Percentiles rank a stretch among this genome's conserved stretches.
Evolutionary conservation across 495 filamentous ascomycete species (phyloP).

Genomic region (Cenococcum geophilum): DNA sequence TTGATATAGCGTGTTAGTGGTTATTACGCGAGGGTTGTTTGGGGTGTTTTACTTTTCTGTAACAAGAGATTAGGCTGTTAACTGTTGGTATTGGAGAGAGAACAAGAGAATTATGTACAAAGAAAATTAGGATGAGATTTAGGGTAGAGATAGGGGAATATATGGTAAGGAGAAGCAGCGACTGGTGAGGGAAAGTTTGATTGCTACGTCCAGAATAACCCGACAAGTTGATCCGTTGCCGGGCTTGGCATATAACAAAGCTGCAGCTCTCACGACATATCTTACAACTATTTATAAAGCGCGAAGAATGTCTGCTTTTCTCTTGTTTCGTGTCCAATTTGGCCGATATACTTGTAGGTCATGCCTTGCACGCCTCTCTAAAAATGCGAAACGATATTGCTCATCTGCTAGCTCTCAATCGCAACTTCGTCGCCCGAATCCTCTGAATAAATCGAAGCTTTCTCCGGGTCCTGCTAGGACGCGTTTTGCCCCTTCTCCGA

Average conservation of each 20-base stretch:
- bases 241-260: not conserved
- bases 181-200: not conserved
- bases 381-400: not conserved
- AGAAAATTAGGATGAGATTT: not conserved
- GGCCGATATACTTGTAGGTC: constrained; percentile 16
- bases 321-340: not conserved
- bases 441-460: constrained; percentile 5
- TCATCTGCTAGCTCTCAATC: not conserved
- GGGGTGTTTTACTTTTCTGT: no score
- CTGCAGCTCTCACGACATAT: not conserved
- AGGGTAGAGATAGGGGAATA: no score
- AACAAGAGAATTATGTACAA: not conserved
- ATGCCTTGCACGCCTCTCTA: constrained; percentile 18
- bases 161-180: no score
- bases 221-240: not conserved
- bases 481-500: constrained; percentile 92
- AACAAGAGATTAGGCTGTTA: not conserved
- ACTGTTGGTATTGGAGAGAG: not conserved
- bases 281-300: not conserved
- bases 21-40: not conserved
- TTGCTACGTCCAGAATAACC: not conserved
- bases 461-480: constrained; percentile 70
- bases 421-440: not conserved
- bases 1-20: not conserved
- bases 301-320: not conserved